Base-by-base conservation (phyloP, 2,329 filamentous ascomycete genomes). In the Diaporthe sp. region DNA sequence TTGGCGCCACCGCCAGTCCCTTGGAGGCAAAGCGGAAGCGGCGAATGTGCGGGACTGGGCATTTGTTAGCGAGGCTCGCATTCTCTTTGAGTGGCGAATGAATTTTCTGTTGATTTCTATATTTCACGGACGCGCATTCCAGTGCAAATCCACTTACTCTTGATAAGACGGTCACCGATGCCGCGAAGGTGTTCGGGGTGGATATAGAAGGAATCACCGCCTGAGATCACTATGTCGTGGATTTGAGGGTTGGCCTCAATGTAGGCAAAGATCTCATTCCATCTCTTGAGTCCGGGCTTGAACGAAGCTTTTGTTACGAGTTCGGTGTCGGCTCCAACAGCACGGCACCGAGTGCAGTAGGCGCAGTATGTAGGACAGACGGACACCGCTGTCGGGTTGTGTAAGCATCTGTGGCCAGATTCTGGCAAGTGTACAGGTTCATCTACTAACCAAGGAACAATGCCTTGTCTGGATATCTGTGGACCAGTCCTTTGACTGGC, bases 381-480 rank as follows among this genome's bases (percentile, higher is more conserved):
- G 2, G 88, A 90, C 0, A 86, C 88, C 17, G 89, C 90, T 91
- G 71, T 30, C 12, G 8, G 9, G 1, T 7, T 42, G 17, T 6
- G 47, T 51, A 2, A 61, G 37, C n/a, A 6, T 22, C 42, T 22
- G 1, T 19, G 19, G 12, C 3, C 50, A 19, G 19, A 3, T n/a
- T 13, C 63, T n/a, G 8, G 7, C 13, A 65, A 12, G 5, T 12
- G n/a, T 12, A 30, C 6, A 50, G 12, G 27, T 13, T 50, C 10
- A 3, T 50, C n/a, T 10, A 77, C 85, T 80, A 81, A 91, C 90
- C 86, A 39, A 92, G 82, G 71, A 93, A 91, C 8, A 93, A 80
- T 2, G 88, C 90, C 80, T 91, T 92, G 74, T 92, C 90, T 0
- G 87, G 87, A 79, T 93, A 93, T n/a, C 91, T 85, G 79, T 92